Evolutionary conservation across 169 alveolate species (phyloP), one percentile per base, ranked within the genome.

Genomic region (Plasmodium vivax): DNA sequence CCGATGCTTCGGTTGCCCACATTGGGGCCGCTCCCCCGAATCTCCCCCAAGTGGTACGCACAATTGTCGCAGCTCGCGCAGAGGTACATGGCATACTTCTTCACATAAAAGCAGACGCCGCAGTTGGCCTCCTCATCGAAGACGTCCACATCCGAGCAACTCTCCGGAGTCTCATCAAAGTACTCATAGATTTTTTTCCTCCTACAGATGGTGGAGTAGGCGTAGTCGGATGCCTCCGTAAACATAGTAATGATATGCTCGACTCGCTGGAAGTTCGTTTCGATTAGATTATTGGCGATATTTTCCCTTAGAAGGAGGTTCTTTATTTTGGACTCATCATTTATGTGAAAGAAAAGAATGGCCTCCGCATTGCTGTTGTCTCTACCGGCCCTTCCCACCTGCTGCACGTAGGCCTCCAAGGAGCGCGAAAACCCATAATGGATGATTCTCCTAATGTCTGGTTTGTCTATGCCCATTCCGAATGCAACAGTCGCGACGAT

Each of bases 401-500:
- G 99, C 97, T 99, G 99, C 82, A 98, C 98, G 94, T 99, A 99
- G 90, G 98, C 98, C 96, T 99, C 99, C 45, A 99, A 95, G 10
- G 99, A 98, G 83, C 99, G 98, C 19, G 99, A 99, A 93, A 99
- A 94, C 2, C 99, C 98, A 84, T 96, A 97, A 92, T 99, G 99
- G 12, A 99, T 98, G 8, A 99, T 99, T 95, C 98, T 99, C 84
- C 99, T 97, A 16, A 99, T 99, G 95, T 99, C 99, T 36, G 97
- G 97, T 96, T 99, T 99, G 96, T 99, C 99, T 54, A 99, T 99
- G 41, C 99, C 99, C 99, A 99, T 98, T 27, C 99, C 99, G 95
- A 99, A 99, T 19, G 99, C 99, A 27, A 99, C 98, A 1, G 99
- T 99, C n/a, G 99, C 99, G 3, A 98, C 99, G 82, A 99, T 98